These are phyloP conservation scores for Brassica juncea DNA, from an alignment of 345 rosid species.

Conservation along the genomic window DNA sequence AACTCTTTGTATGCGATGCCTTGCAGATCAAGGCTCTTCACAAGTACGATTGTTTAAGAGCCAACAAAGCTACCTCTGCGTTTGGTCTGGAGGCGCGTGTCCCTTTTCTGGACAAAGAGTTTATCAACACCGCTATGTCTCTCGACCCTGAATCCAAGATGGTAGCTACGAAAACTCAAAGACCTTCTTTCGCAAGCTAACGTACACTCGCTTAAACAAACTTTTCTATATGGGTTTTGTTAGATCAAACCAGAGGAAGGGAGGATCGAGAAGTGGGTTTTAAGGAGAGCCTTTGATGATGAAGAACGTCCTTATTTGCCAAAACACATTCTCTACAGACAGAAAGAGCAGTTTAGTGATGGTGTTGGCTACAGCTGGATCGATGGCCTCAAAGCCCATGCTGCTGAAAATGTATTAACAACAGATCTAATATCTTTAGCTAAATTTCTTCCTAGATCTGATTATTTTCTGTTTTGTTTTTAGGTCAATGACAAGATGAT, in stretches of 20 bases:
- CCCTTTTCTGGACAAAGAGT: conserved; percentile 90
- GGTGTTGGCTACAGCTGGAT: conserved; percentile 99
- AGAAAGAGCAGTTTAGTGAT: conserved; percentile 96
- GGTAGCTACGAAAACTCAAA: conserved; percentile 43
- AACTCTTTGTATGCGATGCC: neutral
- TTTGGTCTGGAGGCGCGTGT: conserved; percentile 96
- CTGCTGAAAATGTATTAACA: conserved; percentile 59
- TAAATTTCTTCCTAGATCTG: neutral
- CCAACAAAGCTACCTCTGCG: conserved; percentile 92
- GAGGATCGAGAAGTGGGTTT: conserved; percentile 80
- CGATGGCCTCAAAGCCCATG: conserved; percentile 91
- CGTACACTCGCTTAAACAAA: neutral
- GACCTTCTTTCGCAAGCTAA: conserved; percentile 3
- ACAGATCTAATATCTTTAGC: neutral
- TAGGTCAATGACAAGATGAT: conserved; percentile 88
- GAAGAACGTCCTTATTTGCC: conserved; percentile 86
- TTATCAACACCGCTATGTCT: conserved; percentile 75
- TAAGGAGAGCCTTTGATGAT: conserved; percentile 85
- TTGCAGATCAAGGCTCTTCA: conserved; percentile 89
- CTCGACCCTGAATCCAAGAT: conserved; percentile 85
- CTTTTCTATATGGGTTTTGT: neutral
- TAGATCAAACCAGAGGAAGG: conserved; percentile 74
- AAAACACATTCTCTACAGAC: conserved; percentile 91
- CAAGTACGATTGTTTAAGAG: conserved; percentile 87
- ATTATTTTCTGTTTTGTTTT: neutral